Conservation (phyloP, 2,329 filamentous ascomycete species). For the Neocucurbitaria cava region DNA sequence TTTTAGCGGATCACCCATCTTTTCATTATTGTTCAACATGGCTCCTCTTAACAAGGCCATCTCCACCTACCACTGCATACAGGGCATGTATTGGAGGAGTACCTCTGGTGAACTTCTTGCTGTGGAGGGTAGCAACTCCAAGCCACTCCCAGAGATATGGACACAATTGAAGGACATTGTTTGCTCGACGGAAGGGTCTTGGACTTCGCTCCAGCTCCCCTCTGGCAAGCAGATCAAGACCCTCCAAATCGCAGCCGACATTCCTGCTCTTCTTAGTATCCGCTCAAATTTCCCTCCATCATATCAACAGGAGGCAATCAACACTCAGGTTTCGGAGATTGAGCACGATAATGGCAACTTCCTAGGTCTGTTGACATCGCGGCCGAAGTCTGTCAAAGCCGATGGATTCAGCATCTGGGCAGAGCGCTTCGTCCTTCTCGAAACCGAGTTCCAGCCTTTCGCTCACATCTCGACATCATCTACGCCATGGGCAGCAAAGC, state of each 20-base stretch:
- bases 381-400: slow-evolving; percentile 29
- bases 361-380: slow-evolving; percentile 31
- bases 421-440: slow-evolving; percentile 37
- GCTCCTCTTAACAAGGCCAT: slow-evolving; percentile 38
- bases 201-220: slow-evolving; percentile 25
- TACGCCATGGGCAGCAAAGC: slow-evolving; percentile 26
- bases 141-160: slow-evolving; percentile 26
- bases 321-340: slow-evolving; percentile 28
- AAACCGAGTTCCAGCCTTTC: slow-evolving; percentile 36
- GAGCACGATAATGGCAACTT: slow-evolving; percentile 28
- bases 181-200: slow-evolving; percentile 18
- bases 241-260: slow-evolving; percentile 20
- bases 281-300: slow-evolving; percentile 33
- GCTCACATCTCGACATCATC: slow-evolving; percentile 21
- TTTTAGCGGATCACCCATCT: slow-evolving; percentile 8
- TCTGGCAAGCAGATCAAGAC: slow-evolving; percentile 35
- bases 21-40: slow-evolving; percentile 25
- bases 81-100: slow-evolving; percentile 39
- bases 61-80: slow-evolving; percentile 37
- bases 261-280: slow-evolving; percentile 26
- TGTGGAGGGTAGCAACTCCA: slow-evolving; percentile 33
- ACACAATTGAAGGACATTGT: slow-evolving; percentile 25
- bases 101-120: slow-evolving; percentile 30
- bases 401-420: slow-evolving; percentile 36
- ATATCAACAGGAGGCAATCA: slow-evolving; percentile 26